Base-by-base conservation (phyloP, 768 basidiomycete species). In the Mycena galopus region DNA sequence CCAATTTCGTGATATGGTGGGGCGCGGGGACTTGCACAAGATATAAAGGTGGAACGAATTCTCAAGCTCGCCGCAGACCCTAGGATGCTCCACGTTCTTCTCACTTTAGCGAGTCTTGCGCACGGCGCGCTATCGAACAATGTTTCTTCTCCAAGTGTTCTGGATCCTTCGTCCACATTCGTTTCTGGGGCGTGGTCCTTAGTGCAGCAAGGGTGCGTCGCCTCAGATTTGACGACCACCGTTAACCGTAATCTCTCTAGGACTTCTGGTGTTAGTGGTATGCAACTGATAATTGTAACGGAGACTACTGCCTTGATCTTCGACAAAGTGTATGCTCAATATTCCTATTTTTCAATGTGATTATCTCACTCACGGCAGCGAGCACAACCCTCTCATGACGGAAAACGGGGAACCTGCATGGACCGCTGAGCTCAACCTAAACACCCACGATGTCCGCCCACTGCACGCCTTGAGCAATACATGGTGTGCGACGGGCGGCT, bases 401-500 rank as follows among this genome's bases (percentile, higher is more conserved):
- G 78, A 85, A 65, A 21, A 68, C 47, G 83, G 82, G 8, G 82
- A 86, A 71, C 75, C 82, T 8, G 86, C 86, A 19, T 87, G 86
- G 86, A 83, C 82, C 30, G 84, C 82, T 8, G 77, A 87, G 21
- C 83, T 85, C 75, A 81, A 86, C 66, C 73, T 87, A 4, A 77
- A 81, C 69, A 86, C 85, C 2, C 82, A 84, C 42, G 81, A 77
- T 1, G 79, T 81, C 0, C 80, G 81, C 8, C 74, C 84, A 17
- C 72, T 84, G 12, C 73, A 81, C 56, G 68, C 83, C 17, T 59
- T 80, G 10, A 79, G 82, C n/a, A 81, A 86, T 67, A 79, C 79
- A 21, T 86, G 85, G 77, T 86, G 85, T 75, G 86, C 83, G 1
- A 83, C 83, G 25, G 84, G 84, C 21, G 80, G 81, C 4, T 81